Base-by-base conservation (phyloP, 768 basidiomycete species). In the Collybiopsis luxurians region DNA sequence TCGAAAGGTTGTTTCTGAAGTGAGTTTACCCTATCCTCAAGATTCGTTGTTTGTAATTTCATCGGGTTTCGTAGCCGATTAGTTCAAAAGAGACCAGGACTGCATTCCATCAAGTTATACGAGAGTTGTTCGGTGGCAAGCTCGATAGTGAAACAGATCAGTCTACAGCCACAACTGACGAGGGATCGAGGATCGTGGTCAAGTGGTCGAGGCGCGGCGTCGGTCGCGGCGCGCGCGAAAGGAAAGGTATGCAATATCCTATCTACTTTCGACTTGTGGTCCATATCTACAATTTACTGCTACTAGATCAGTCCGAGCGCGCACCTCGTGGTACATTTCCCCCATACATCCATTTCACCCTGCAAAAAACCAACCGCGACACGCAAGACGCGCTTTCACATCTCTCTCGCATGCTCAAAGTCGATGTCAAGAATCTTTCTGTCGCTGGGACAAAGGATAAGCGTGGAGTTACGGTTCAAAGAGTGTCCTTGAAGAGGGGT, bases 381-480 rank as follows among this genome's bases (percentile, higher is more conserved):
- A 97, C 94, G 2, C 95, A 97, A 66, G 97, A 98, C 66, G 93
- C 92, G 1, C 82, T 99, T 21, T 79, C 83, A 1, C 79, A 95
- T 63, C 73, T 99, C 30, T 78, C 91, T 17, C 86, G 94, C 13
- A 78, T 81, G 28, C 76, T 98, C n/a, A 86, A 89, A 59, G 84
- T 87, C 57, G 83, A 77, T 23, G 69, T 85, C 49, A 94, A 90
- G 71, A 92, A 96, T 65, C 77, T 99, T 7, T 84, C 87, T 23
- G 89, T 95, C 24, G 92, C 95, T 3, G 97, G 97, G 0, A 99
- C 97, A 7, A 99, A 99, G 68, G 97, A 99, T 73, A 99, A 98
- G 68, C 89, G 97, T 31, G 97, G 94, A 0, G 93, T 98, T 15
- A 98, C 97, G 1, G 86, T 92, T 1, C 97, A 99, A 67, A 85